Evolutionary conservation across 1,284 basidiomycete genomes (phyloP), one percentile per base, ranked within the genome.

Genomic region (Cystobasidiaceae sp.): DNA sequence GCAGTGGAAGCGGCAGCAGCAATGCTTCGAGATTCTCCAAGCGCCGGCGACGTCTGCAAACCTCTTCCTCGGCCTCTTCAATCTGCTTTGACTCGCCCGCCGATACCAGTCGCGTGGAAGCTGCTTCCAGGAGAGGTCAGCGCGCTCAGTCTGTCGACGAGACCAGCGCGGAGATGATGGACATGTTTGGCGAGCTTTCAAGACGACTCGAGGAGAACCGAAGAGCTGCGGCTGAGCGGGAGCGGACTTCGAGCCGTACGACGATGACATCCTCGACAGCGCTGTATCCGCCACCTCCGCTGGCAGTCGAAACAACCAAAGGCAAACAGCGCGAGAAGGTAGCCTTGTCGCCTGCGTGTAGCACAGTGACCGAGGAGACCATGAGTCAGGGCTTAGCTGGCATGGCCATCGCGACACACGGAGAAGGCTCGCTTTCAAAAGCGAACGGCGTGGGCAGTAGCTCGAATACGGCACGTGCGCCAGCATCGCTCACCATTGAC

Each of bases 341-440:
- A 11, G 54, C 54, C 17, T 30, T 44, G 4, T 56, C 54, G 21
- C 54, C 54, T 28, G 54, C 41, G 17, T 17, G 32, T n/a, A 56
- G 54, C 32, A 56, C 54, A 30, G 54, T 56, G 17, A 28, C 44
- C 11, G 54, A 56, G 21, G 54, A 56, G 28, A 56, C 39, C 17
- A 56, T 56, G 54, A 56, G 54, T 28, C 54, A 56, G n/a, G 54
- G 54, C 15, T 30, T 56, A 28, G 54, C 54, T 43, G 30, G 54
- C 15, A 56, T 56, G 54, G 27, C 44, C 2, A 9, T 56, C 27
- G 45, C 11, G 6, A 30, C 39, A 19, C 41, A 28, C 30, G n/a
- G n/a, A n/a, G n/a, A n/a, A n/a, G n/a, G n/a, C n/a, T n/a, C n/a
- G n/a, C n/a, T n/a, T n/a, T n/a, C n/a, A n/a, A n/a, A n/a, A n/a